These are phyloP conservation scores for Vanilla planifolia DNA, from an alignment of 106 monocot species.

Conservation along the genomic window DNA sequence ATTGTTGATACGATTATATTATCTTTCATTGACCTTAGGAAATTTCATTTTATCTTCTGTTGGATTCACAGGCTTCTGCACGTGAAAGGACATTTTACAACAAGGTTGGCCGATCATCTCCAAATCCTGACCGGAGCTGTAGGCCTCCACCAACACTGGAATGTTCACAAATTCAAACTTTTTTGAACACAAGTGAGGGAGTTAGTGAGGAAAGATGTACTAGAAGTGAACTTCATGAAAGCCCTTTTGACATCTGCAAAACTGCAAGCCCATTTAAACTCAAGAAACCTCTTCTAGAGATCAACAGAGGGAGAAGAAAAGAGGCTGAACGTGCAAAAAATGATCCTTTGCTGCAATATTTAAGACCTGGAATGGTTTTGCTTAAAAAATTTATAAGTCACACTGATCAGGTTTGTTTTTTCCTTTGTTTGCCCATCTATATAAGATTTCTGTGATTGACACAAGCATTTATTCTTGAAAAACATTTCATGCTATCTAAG, in stretches of 20 bases:
- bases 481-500: background rate
- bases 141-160: conserved; percentile 3
- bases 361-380: conserved; percentile 54
- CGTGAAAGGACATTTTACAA: no score
- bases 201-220: background rate
- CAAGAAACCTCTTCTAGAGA: conserved; percentile 19
- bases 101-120: background rate
- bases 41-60: no score
- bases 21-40: no score
- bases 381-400: conserved; percentile 30
- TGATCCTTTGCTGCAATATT: conserved; percentile 7
- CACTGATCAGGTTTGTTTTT: conserved; percentile 33
- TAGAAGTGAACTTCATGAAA: conserved; percentile 7
- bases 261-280: conserved; percentile 9
- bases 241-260: conserved; percentile 35
- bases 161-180: conserved; percentile 12
- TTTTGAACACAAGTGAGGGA: conserved; percentile 1
- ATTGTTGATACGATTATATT: no score
- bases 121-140: background rate
- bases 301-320: conserved; percentile 37
- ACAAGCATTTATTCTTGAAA: background rate
- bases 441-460: background rate
- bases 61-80: no score
- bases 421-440: background rate
- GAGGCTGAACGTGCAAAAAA: conserved; percentile 1